phyloP scores from a whole-genome alignment of 2,329 filamentous ascomycete species.

The Aureobasidium musti region DNA sequence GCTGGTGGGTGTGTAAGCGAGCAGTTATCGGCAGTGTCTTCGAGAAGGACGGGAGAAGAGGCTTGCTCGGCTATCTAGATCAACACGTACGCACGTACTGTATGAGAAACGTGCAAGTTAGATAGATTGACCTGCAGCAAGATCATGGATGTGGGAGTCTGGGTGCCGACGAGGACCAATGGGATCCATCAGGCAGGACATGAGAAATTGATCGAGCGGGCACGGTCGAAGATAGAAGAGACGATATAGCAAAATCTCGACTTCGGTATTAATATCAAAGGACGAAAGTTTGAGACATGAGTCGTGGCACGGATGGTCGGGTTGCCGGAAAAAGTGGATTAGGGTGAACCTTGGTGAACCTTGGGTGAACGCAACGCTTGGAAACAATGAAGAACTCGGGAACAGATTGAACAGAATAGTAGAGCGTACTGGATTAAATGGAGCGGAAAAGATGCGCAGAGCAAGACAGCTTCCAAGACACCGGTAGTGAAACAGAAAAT shows the following conservation, averaged over 20 bases:
- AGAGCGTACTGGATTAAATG: not conserved
- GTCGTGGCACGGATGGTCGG: not conserved
- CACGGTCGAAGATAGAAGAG: conserved; percentile 12
- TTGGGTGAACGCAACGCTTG: not conserved
- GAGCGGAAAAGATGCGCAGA: not conserved
- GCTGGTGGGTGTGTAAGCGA: not conserved
- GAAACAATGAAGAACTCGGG: not conserved
- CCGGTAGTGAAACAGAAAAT: not conserved
- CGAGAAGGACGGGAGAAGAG: conserved; percentile 15
- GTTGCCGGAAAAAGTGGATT: not conserved
- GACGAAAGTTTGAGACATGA: conserved; percentile 8
- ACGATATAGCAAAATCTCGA: not conserved
- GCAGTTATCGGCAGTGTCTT: conserved; percentile 12
- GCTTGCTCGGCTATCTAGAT: conserved; percentile 17
- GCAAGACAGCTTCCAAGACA: not conserved
- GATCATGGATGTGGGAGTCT: not conserved
- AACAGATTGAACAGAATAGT: not conserved
- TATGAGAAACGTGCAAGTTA: not conserved
- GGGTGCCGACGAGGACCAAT: not conserved
- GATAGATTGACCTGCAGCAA: not conserved
- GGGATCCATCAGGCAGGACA: not conserved
- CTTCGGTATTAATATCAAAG: not conserved
- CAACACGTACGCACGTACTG: not conserved
- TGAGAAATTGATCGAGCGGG: not conserved
- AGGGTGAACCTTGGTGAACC: not conserved